A percentile compares a stretch with the other conserved stretches of the same genome.
Evolutionary conservation across 805 yeast genomes (phyloP).

Genomic region (Yamadazyma kitorensis): DNA sequence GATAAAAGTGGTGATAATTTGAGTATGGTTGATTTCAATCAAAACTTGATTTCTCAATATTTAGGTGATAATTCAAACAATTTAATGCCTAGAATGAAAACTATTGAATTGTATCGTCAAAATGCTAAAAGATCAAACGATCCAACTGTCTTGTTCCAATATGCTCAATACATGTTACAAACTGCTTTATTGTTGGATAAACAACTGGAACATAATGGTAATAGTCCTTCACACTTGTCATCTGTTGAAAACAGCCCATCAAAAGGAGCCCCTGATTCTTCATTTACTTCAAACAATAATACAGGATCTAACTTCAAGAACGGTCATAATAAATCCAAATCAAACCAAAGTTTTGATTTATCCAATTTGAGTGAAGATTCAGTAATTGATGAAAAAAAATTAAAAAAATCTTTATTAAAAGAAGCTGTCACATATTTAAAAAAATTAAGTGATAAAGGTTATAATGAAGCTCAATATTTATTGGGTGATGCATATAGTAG

Average conservation of each 20-base stretch:
- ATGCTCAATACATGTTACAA: conserved; percentile 86
- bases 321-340: conserved; percentile 21
- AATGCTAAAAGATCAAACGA: conserved; percentile 84
- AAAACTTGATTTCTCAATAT: conserved; percentile 49
- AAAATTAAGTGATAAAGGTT: conserved; percentile 74
- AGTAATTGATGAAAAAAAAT: conserved; percentile 22
- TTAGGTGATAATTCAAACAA: conserved; percentile 49
- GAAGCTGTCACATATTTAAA: conserved; percentile 75
- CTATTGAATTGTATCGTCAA: conserved; percentile 81
- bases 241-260: conserved; percentile 19
- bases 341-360: conserved; percentile 18
- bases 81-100: conserved; percentile 72
- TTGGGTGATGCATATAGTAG: conserved; percentile 87
- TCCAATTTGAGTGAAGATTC: conserved; percentile 12
- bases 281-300: neutral
- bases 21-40: conserved; percentile 49
- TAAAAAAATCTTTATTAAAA: conserved; percentile 59
- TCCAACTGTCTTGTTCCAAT: conserved; percentile 82
- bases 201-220: conserved; percentile 8
- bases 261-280: conserved; percentile 10
- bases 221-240: conserved; percentile 5
- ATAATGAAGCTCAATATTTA: conserved; percentile 86
- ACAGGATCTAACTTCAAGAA: neutral
- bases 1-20: conserved; percentile 25
- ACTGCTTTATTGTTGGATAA: conserved; percentile 67